Conservation (phyloP, 1,139 yeast genomes). For the Blastobotrys aristatus region DNA sequence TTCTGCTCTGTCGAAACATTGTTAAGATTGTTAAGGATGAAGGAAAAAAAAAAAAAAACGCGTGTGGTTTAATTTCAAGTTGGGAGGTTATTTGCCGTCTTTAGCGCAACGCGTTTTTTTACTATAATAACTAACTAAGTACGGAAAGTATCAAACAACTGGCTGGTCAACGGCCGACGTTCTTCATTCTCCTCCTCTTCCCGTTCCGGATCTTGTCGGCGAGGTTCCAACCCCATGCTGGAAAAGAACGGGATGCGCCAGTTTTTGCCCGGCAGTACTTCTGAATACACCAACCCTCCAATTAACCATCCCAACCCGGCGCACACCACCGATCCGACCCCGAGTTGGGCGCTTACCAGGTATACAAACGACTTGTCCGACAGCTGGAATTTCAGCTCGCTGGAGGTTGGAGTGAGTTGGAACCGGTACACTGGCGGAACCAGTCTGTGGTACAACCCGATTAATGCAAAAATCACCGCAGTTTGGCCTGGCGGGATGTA, state of each 20-base stretch:
- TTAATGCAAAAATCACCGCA: conserved; percentile 53
- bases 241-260: conserved; percentile 42
- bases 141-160: conserved; percentile 55
- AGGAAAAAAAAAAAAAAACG: neutral
- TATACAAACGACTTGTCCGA: conserved; percentile 57
- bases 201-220: neutral
- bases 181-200: conserved; percentile 46
- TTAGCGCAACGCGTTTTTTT: too few relatives aligned
- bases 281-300: conserved; percentile 53
- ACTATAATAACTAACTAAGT: conserved; percentile 10
- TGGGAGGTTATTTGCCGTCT: neutral
- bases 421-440: conserved; percentile 62
- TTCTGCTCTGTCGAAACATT: conserved; percentile 65
- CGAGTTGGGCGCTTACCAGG: conserved; percentile 46
- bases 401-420: conserved; percentile 39
- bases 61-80: neutral
- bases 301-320: conserved; percentile 53
- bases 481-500: conserved; percentile 56
- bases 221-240: neutral
- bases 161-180: conserved; percentile 54
- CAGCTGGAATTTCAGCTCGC: conserved; percentile 25
- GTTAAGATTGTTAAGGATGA: neutral
- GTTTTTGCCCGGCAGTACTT: conserved; percentile 56
- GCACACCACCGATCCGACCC: conserved; percentile 46
- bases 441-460: conserved; percentile 50